A percentile compares a stretch with the other conserved stretches of the same genome.
Evolutionary conservation across 1,284 basidiomycete genomes (phyloP).

Genomic region (Jaminaea rosea): DNA sequence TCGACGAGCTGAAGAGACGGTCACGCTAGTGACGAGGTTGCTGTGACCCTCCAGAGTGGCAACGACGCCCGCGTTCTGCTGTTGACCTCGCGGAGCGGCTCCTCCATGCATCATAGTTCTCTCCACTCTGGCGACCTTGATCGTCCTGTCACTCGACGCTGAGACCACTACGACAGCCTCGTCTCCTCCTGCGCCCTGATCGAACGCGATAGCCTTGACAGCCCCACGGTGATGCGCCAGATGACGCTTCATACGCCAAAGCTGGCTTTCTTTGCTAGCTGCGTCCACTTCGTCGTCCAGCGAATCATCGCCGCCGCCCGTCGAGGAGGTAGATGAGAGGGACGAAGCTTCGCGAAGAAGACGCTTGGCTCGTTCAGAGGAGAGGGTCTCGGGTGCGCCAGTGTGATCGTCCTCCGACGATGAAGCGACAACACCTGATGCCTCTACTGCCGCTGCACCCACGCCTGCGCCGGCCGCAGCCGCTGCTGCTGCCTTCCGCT

Average conservation of each 20-base stretch:
- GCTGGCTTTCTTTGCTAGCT: conserved; percentile 4
- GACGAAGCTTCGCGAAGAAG: no score
- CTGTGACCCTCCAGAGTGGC: conserved; percentile 81
- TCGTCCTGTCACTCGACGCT: conserved; percentile 86
- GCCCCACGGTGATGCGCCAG: conserved; percentile 74
- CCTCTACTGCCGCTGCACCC: no score
- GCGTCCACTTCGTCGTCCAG: conserved; percentile 14
- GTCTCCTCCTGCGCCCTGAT: conserved; percentile 64
- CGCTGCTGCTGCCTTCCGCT: no score
- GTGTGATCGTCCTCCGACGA: no score
- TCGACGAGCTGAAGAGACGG: conserved; percentile 67
- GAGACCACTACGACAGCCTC: conserved; percentile 76
- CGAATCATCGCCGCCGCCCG: conserved; percentile 15
- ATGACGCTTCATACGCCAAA: conserved; percentile 39
- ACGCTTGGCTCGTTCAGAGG: no score
- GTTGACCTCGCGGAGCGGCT: background rate
- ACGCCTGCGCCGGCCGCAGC: no score
- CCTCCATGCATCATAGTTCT: conserved; percentile 1
- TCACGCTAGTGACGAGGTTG: conserved; percentile 76
- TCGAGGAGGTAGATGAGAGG: no score
- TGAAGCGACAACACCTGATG: no score
- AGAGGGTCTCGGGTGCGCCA: no score
- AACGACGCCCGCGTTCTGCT: no score
- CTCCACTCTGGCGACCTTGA: conserved; percentile 82
- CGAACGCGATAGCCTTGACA: conserved; percentile 79